phyloP scores from a whole-genome alignment of 768 basidiomycete genomes.

The Auricularia sp. region DNA sequence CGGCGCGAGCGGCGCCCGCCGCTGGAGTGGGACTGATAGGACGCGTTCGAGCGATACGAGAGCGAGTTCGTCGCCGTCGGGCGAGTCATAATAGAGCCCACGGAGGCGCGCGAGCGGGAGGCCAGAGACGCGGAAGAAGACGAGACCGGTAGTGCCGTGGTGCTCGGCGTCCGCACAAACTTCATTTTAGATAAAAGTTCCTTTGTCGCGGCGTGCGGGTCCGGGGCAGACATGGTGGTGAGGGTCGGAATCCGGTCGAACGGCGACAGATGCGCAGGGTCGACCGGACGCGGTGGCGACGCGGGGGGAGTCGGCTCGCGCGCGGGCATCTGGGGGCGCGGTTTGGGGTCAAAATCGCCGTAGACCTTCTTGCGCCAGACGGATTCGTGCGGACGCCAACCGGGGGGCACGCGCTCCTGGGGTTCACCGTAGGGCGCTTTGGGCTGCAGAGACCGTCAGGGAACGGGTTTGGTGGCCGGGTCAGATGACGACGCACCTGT shows the following conservation, averaged over 20 bases:
- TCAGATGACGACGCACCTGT: neutral
- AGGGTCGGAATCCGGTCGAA: neutral
- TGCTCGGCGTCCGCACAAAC: neutral
- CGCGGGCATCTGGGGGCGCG: neutral
- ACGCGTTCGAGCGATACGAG: neutral
- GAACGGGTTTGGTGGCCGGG: neutral
- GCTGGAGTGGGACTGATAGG: neutral
- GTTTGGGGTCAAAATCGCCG: neutral
- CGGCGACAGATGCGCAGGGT: neutral
- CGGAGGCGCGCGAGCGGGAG: neutral
- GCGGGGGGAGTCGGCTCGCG: neutral
- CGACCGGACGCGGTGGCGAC: neutral
- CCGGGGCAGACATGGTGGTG: neutral
- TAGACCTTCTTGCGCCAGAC: neutral
- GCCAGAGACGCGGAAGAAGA: neutral
- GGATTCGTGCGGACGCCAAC: neutral
- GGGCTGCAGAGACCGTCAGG: neutral
- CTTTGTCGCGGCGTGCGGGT: neutral
- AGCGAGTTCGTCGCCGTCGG: neutral
- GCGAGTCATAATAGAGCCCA: neutral
- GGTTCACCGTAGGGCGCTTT: neutral
- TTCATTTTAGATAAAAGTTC: neutral
- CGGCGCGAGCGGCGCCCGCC: neutral
- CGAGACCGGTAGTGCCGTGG: neutral
- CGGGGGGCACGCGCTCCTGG: neutral